A percentile compares a stretch with the other conserved stretches of the same genome.
Conservation (phyloP, 345 rosid genomes). For the Corchorus capsularis region DNA sequence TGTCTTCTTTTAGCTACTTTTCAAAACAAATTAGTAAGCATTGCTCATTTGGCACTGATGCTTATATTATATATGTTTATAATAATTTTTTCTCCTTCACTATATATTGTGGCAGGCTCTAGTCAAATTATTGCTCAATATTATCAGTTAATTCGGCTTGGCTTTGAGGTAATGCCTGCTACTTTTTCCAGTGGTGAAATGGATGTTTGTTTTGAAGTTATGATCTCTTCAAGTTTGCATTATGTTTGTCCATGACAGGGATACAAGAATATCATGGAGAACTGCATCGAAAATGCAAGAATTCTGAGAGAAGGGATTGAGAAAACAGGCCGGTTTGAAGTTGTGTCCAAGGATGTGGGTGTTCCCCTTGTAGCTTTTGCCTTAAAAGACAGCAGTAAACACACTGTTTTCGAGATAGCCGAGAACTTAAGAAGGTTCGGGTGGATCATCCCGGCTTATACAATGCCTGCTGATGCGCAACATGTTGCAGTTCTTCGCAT, state of each 20-base stretch:
- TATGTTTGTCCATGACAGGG: slow-evolving; percentile 3
- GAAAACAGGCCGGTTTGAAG: slow-evolving; percentile 53
- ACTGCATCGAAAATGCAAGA: slow-evolving; percentile 57
- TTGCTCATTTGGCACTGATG: neutral
- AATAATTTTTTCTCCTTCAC: neutral
- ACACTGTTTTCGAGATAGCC: slow-evolving; percentile 66
- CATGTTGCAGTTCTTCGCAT: slow-evolving; percentile 81
- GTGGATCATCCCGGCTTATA: slow-evolving; percentile 88
- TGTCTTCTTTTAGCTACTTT: neutral
- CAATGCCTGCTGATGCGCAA: slow-evolving; percentile 87
- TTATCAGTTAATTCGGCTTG: slow-evolving; percentile 52
- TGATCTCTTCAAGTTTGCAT: slow-evolving; percentile 32
- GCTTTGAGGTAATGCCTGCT: slow-evolving; percentile 34
- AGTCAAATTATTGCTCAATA: slow-evolving; percentile 65
- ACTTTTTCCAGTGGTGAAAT: neutral
- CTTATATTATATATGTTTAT: neutral
- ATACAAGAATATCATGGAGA: slow-evolving; percentile 43
- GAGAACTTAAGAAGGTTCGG: slow-evolving; percentile 65
- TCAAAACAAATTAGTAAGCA: neutral
- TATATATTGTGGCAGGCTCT: slow-evolving; percentile 46
- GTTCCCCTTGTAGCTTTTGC: slow-evolving; percentile 80
- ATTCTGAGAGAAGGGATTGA: slow-evolving; percentile 64
- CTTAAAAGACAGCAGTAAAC: slow-evolving; percentile 53
- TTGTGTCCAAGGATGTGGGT: slow-evolving; percentile 66
- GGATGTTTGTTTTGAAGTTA: neutral